Evolutionary conservation across 2,329 filamentous ascomycete species (phyloP).

Genomic region (Botrytis porri): DNA sequence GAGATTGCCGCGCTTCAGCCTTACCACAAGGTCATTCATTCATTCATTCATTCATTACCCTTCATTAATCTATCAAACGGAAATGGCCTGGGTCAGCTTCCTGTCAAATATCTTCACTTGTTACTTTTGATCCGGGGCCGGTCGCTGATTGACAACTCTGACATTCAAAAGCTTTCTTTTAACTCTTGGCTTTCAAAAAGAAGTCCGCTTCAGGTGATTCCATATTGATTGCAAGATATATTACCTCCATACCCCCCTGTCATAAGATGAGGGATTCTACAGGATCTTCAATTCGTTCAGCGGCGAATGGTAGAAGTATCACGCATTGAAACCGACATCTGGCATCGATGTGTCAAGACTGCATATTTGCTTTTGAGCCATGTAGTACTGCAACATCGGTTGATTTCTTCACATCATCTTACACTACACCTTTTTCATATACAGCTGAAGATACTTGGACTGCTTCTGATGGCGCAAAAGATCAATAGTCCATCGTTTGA

Average conservation of each 20-base stretch:
- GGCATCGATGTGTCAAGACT: background rate
- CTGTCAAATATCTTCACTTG: background rate
- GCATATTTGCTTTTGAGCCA: background rate
- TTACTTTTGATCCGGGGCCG: background rate
- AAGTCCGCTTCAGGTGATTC: background rate
- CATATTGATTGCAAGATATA: background rate
- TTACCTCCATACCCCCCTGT: background rate
- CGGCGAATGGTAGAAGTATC: background rate
- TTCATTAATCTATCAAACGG: background rate
- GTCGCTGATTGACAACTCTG: background rate
- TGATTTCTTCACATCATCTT: background rate
- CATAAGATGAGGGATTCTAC: background rate
- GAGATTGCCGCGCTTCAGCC: constrained; percentile 18
- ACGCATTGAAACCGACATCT: background rate
- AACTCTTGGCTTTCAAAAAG: background rate
- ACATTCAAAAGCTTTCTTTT: background rate
- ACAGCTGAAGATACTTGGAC: background rate
- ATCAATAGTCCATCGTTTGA: background rate
- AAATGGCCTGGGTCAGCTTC: background rate
- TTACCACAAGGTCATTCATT: background rate
- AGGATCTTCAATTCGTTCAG: background rate
- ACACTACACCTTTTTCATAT: background rate
- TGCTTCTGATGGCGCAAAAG: background rate
- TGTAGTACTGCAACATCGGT: background rate
- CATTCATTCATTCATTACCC: no score